phyloP scores from a whole-genome alignment of 495 filamentous ascomycete species.

The Gamarada debralockiae region DNA sequence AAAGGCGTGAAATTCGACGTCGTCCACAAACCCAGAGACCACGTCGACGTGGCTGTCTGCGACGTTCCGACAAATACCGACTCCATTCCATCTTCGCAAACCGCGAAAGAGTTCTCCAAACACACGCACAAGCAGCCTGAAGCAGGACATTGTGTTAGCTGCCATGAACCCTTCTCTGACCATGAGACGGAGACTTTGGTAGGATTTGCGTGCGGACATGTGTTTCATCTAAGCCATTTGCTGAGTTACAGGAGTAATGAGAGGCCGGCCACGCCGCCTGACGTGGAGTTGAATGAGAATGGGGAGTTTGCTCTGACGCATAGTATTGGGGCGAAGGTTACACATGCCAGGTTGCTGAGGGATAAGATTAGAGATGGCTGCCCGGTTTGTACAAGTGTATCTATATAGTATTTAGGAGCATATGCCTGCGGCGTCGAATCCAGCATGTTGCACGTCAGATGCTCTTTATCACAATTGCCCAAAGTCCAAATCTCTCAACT shows the following conservation, averaged over 20 bases:
- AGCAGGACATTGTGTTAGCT: conserved; percentile 59
- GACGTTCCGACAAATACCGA: conserved; percentile 20
- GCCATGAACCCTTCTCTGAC: conserved; percentile 53
- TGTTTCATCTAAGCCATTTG: conserved; percentile 84
- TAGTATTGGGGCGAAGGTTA: conserved; percentile 83
- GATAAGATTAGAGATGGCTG: conserved; percentile 69
- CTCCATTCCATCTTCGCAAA: conserved; percentile 7
- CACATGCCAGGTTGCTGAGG: conserved; percentile 73
- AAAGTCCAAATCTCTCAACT: too few species aligned
- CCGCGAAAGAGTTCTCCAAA: conserved; percentile 7
- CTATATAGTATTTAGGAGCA: too few species aligned
- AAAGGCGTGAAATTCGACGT: conserved; percentile 89
- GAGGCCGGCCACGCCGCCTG: conserved; percentile 32
- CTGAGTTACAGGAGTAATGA: conserved; percentile 42
- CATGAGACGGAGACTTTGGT: conserved; percentile 74
- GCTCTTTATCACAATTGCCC: too few species aligned
- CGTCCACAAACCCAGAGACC: conserved; percentile 35
- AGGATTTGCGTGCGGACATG: conserved; percentile 87
- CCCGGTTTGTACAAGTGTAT: conserved; percentile 46
- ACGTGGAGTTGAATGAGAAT: conserved; percentile 37
- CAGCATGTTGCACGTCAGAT: too few species aligned
- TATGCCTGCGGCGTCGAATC: too few species aligned
- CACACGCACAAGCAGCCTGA: conserved; percentile 21
- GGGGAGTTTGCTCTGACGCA: conserved; percentile 41
- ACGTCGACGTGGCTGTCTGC: conserved; percentile 34